Evolutionary conservation across 495 filamentous ascomycete species (phyloP).

Genomic region (Penicillium argentinense): DNA sequence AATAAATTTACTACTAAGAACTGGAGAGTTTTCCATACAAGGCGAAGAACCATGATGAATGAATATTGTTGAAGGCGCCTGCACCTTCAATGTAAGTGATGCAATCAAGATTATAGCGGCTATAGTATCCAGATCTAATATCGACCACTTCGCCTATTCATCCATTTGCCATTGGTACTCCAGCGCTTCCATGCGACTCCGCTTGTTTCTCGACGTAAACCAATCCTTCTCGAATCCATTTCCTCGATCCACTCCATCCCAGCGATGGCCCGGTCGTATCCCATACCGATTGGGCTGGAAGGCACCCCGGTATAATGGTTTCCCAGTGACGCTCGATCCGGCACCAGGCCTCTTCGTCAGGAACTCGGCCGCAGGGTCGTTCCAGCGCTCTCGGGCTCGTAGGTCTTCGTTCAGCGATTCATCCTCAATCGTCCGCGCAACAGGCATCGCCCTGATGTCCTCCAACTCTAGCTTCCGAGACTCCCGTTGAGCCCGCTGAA

Average conservation of each 20-base stretch:
- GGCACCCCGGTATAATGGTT: constrained; percentile 75
- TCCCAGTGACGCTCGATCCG: constrained; percentile 54
- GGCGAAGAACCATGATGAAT: too few species aligned
- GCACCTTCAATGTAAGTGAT: too few species aligned
- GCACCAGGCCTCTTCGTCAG: constrained; percentile 53
- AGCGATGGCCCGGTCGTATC: constrained; percentile 86
- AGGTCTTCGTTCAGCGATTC: constrained; percentile 80
- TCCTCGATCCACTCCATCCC: constrained; percentile 95
- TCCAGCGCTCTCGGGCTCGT: constrained; percentile 74
- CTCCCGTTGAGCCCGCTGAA: constrained; percentile 64
- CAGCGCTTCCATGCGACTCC: constrained; percentile 68
- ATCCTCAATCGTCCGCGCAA: constrained; percentile 82
- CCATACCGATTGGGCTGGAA: constrained; percentile 91
- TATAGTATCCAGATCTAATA: background rate
- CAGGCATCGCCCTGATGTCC: constrained; percentile 75
- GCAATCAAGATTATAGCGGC: too few species aligned
- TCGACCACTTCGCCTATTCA: constrained; percentile 46
- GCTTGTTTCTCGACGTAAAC: constrained; percentile 81
- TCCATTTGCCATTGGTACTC: constrained; percentile 98
- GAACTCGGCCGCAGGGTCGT: constrained; percentile 89
- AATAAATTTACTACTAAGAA: too few species aligned
- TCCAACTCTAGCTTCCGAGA: constrained; percentile 60
- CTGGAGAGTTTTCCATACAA: too few species aligned
- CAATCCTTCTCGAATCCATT: constrained; percentile 95
- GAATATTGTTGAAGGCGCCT: too few species aligned